Evolutionary conservation across 176 grass and related monocot genomes (phyloP), one percentile per base, ranked within the genome.

Genomic region (Raddia distichophylla): DNA sequence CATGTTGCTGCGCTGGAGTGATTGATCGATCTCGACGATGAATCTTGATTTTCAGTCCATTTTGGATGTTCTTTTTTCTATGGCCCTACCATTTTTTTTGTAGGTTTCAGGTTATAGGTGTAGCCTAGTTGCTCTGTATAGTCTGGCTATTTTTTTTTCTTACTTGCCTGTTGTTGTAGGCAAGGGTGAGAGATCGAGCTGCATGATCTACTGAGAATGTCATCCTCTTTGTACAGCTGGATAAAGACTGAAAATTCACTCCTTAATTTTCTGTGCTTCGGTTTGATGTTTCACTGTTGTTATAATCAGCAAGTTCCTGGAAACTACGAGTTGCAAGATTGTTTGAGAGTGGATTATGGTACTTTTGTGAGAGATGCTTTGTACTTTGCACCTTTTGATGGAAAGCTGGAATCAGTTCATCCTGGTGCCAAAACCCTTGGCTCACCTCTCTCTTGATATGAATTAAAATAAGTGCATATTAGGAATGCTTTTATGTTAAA

Each of bases 1-100:
- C 79, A 86, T 90, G 88, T 54, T 90, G 67, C 88, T 90, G 35
- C 79, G 88, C 54, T 90, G 88, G 88, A 90, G 83, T 4, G 88
- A 90, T 22, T 90, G 81, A 73, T 67, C 46, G 16, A 71, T 61
- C 59, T 86, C 65, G 64, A 59, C 44, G 57, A 9, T 6, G 44
- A 43, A 78, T 58, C 59, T 47, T 78, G 37, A 20, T 62, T 86
- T 78, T 5, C 17, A 12, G 71, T 86, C 60, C 67, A 35, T 18
- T 74, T 52, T 82, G 51, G 65, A 67, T 78, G 52, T 33, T 49
- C 20, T 66, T 76, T 76, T 80, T 14, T 50, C 2, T 73, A 57
- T 71, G 57, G 64, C 72, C 15, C 45, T 54, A 57, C 72, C 83
- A 90, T 72, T 90, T 86, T 66, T 13, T 33, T 60, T 90, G 44